Conservation (phyloP, 2,329 filamentous ascomycete genomes). For the Penicillium sp. region DNA sequence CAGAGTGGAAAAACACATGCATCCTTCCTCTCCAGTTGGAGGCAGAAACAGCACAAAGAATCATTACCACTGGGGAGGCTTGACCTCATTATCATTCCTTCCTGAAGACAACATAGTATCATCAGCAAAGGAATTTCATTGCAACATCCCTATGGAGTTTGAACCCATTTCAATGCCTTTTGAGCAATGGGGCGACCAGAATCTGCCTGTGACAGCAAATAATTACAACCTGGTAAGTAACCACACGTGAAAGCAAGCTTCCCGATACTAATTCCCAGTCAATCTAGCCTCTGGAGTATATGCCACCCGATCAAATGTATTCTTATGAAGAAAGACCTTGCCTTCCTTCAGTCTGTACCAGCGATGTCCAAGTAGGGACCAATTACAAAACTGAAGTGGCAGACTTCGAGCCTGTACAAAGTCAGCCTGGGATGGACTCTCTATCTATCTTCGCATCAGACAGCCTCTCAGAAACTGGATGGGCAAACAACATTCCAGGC, state of each 20-base stretch:
- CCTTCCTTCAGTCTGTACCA: background rate
- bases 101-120: background rate
- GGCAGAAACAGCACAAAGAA: background rate
- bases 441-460: background rate
- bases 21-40: background rate
- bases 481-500: background rate
- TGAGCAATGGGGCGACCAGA: background rate
- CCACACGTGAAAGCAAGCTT: too few species aligned
- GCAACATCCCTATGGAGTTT: background rate
- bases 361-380: too few species aligned
- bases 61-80: conserved; percentile 6
- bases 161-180: background rate
- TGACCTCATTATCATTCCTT: background rate
- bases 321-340: background rate
- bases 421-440: background rate
- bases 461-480: background rate
- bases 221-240: background rate
- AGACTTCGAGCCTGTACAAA: too few species aligned
- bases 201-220: background rate
- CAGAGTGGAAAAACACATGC: conserved; percentile 10
- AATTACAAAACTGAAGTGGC: background rate
- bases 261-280: background rate
- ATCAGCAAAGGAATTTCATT: background rate
- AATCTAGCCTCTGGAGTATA: background rate
- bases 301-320: background rate